phyloP scores from a whole-genome alignment of 257 asterid genomes.

The Rauvolfia tetraphylla region DNA sequence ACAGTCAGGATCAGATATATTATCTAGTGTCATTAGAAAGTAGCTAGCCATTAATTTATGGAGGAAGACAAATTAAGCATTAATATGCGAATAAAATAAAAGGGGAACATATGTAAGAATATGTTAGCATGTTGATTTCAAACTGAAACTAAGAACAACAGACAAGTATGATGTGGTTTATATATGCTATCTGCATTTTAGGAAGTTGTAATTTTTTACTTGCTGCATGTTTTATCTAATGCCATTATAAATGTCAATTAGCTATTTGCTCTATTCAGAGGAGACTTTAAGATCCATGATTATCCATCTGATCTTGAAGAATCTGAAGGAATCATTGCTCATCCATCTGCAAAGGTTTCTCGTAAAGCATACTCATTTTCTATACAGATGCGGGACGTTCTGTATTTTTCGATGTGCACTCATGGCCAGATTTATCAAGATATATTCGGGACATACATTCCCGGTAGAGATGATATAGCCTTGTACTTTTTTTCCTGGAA shows the following conservation, averaged over 20 bases:
- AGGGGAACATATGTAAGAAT: neutral
- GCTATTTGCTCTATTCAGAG: slow-evolving; percentile 1
- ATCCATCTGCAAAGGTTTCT: slow-evolving; percentile 12
- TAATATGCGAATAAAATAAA: too few relatives aligned
- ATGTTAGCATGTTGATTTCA: neutral
- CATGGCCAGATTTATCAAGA: neutral
- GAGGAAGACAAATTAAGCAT: neutral
- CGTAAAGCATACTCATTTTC: slow-evolving; percentile 6
- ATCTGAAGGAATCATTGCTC: slow-evolving; percentile 17
- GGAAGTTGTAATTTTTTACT: neutral
- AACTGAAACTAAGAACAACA: neutral
- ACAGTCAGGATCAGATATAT: neutral
- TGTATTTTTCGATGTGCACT: slow-evolving; percentile 5
- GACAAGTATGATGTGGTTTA: neutral
- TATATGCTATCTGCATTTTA: neutral
- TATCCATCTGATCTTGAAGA: neutral
- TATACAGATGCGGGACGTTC: neutral
- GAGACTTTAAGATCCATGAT: slow-evolving; percentile 12
- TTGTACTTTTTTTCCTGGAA: slow-evolving; percentile 17
- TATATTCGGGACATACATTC: neutral
- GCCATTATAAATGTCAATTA: neutral
- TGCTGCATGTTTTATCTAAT: neutral
- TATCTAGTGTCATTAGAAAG: neutral
- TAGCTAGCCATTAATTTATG: neutral
- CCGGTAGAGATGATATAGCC: slow-evolving; percentile 15